Percentiles rank a stretch among this genome's conserved stretches.
Conservation (phyloP, 495 filamentous ascomycete genomes). For the Rhypophila decipiens region DNA sequence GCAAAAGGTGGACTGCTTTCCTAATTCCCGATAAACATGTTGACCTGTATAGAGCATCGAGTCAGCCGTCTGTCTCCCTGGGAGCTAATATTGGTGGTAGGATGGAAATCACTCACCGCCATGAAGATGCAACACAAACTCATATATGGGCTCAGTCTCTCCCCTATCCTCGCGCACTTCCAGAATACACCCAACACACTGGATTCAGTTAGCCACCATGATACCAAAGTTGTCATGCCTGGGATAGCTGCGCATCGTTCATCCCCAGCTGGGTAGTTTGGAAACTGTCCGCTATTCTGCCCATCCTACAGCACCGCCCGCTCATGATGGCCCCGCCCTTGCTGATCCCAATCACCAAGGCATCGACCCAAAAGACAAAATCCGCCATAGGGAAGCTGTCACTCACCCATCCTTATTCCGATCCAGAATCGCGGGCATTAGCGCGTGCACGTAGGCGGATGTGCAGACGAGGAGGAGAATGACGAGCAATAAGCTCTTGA, state of each 20-base stretch:
- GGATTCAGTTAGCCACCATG: too few relatives aligned
- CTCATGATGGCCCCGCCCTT: too few relatives aligned
- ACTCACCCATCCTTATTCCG: conserved; percentile 81
- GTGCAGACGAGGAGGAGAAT: conserved; percentile 95
- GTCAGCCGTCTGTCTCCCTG: too few relatives aligned
- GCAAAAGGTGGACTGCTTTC: too few relatives aligned
- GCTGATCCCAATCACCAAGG: too few relatives aligned
- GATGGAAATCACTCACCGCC: conserved; percentile 55
- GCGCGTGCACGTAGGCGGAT: conserved; percentile 81
- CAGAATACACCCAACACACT: conserved; percentile 88
- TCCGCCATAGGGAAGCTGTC: not conserved
- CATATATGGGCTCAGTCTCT: conserved; percentile 91
- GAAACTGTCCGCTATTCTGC: too few relatives aligned
- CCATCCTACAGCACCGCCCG: too few relatives aligned
- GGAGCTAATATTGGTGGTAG: too few relatives aligned
- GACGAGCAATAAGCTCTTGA: conserved; percentile 87
- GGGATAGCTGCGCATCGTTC: too few relatives aligned
- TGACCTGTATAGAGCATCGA: conserved; percentile 4
- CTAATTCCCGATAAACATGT: conserved; percentile 14
- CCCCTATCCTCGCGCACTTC: conserved; percentile 92
- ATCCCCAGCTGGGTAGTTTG: too few relatives aligned
- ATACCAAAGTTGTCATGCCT: too few relatives aligned
- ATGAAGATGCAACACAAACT: conserved; percentile 90
- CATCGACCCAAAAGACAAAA: not conserved
- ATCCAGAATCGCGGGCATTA: conserved; percentile 89